Base-by-base conservation (phyloP, 257 asterid species). In the Solanum arcanum region DNA sequence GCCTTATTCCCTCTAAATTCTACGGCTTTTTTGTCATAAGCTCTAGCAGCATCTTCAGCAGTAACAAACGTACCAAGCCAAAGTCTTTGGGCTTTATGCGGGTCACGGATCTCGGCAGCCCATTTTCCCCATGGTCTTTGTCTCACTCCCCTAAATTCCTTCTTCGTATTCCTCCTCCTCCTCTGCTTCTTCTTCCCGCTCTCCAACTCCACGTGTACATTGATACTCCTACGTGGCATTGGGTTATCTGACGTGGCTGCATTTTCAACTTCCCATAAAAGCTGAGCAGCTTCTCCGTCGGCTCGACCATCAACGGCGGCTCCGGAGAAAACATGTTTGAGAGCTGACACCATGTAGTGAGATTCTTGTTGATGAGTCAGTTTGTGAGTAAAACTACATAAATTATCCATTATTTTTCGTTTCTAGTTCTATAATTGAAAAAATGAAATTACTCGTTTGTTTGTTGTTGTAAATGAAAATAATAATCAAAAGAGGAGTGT, bases 31-130 rank as follows among this genome's bases (percentile, higher is more conserved):
- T 49, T 74, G 15, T 90, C 91, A 20, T 88, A 90, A 85, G 91
- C 90, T 87, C 87, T 75, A 23, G 91, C 91, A 2, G 92, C 91
- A 8, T 83, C 92, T 84, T 86, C 90, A 0, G 89, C 89, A 4
- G 88, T 72, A 23, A 9, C 0, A 59, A 88, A 90, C 3, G 90
- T 90, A 12, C 92, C 88, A 27, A 90, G 87, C 92, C 91, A 90
- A 47, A 20, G 10, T 15, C 44, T 25, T 66, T 49, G 27, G 10
- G 23, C 82, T n/a, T 7, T 31, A 7, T 64, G 52, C 1, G 91
- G 91, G 27, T 90, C 83, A 31, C 90, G 18, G 37, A 90, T 88
- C 12, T 90, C 92, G 0, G 89, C 85, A 9, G 59, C 91, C 90
- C 90, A 90, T 18, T 74, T 88, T 12, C 90, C 90, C 82, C 72